A percentile compares a stretch with the other conserved stretches of the same genome.
Conservation (phyloP, 2,329 filamentous ascomycete species). For the Penicillium sp. region DNA sequence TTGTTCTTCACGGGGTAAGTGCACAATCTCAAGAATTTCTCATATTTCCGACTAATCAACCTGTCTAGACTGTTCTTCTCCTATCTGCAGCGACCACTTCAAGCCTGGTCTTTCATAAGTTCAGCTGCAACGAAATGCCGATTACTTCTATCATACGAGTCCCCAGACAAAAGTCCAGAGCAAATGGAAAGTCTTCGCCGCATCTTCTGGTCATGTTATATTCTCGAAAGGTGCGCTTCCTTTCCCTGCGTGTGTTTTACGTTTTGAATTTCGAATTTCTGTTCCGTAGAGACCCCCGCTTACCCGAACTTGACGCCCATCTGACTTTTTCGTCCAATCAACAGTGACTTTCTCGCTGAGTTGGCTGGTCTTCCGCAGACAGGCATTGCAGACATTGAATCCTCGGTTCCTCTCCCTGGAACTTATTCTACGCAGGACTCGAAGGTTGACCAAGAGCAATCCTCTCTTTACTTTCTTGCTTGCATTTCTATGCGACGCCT, state of each 20-base stretch:
- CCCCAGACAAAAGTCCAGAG: conserved; percentile 30
- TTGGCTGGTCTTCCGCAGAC: conserved; percentile 47
- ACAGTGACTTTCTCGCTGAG: conserved; percentile 49
- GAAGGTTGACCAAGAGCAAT: conserved; percentile 40
- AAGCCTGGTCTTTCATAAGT: conserved; percentile 50
- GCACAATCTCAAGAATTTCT: conserved; percentile 5
- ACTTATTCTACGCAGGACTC: conserved; percentile 43
- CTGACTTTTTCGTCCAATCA: not conserved
- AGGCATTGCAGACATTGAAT: conserved; percentile 49
- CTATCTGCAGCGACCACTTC: conserved; percentile 46
- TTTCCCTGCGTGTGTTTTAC: not conserved
- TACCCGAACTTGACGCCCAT: too few relatives aligned
- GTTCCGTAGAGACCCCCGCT: too few relatives aligned
- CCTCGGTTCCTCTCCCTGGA: conserved; percentile 45
- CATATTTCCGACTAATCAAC: not conserved
- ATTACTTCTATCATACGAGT: conserved; percentile 43
- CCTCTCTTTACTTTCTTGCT: conserved; percentile 49
- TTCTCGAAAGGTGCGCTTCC: conserved; percentile 43
- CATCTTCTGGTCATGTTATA: conserved; percentile 53
- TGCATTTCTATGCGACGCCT: conserved; percentile 41
- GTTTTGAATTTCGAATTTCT: not conserved
- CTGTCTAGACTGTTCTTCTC: conserved; percentile 44
- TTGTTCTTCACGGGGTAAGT: conserved; percentile 48
- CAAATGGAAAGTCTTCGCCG: conserved; percentile 46
- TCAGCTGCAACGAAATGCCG: conserved; percentile 48